Conservation (phyloP, 2,329 filamentous ascomycete genomes). For the Sclerotinia spermophila region DNA sequence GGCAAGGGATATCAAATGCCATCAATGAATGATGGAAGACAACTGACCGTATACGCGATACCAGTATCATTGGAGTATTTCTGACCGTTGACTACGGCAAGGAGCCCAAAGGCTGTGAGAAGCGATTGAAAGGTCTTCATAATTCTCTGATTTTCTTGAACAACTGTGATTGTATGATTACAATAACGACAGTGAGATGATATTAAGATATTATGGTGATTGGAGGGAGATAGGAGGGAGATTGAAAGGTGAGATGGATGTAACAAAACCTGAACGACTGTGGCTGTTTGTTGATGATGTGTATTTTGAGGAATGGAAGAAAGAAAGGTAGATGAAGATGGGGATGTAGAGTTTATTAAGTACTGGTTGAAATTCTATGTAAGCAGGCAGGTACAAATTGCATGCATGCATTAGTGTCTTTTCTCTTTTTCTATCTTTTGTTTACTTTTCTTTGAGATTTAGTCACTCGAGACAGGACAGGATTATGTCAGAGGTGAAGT, state of each 20-base stretch:
- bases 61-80: slow-evolving; percentile 14
- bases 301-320: background rate
- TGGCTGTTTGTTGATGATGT: slow-evolving; percentile 13
- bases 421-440: background rate
- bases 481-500: background rate
- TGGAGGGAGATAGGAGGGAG: background rate
- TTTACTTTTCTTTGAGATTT: background rate
- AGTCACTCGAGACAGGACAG: background rate
- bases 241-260: background rate
- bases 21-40: background rate
- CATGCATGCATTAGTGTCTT: slow-evolving; percentile 1
- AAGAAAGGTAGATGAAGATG: background rate
- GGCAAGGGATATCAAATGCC: background rate
- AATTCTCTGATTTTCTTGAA: background rate
- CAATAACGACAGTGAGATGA: slow-evolving; percentile 7
- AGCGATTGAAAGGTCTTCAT: slow-evolving; percentile 20
- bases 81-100: slow-evolving; percentile 13
- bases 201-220: slow-evolving; percentile 14
- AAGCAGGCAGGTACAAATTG: slow-evolving; percentile 5
- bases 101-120: slow-evolving; percentile 17
- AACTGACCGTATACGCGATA: slow-evolving; percentile 17
- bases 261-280: slow-evolving; percentile 16
- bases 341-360: background rate
- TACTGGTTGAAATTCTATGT: background rate
- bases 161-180: slow-evolving; percentile 1